Percentiles rank a stretch among this genome's conserved stretches.
These are phyloP conservation scores for Wickerhamiella qilinensis DNA, from an alignment of 805 yeast genomes.

Conservation along the genomic window DNA sequence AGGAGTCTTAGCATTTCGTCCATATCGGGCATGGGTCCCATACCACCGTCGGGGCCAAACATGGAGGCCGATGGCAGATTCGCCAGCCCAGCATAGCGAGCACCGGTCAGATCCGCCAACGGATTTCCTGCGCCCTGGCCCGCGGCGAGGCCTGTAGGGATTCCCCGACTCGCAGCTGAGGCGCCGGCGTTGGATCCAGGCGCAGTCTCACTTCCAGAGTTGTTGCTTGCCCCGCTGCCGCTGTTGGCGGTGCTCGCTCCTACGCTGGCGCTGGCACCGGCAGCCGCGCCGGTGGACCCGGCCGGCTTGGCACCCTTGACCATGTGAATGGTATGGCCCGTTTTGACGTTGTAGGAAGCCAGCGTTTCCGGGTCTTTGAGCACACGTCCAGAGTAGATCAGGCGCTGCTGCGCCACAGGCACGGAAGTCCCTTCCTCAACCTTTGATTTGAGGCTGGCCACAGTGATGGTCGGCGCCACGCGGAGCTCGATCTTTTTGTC, in stretches of 20 bases:
- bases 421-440: slow-evolving; percentile 47
- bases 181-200: slow-evolving; percentile 12
- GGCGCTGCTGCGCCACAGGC: slow-evolving; percentile 66
- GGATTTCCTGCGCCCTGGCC: slow-evolving; percentile 86
- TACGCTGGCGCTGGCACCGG: slow-evolving; percentile 14
- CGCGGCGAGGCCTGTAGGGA: slow-evolving; percentile 70
- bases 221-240: no score
- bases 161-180: slow-evolving; percentile 19
- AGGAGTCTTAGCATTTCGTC: slow-evolving; percentile 61
- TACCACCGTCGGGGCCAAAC: slow-evolving; percentile 94
- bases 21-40: slow-evolving; percentile 60
- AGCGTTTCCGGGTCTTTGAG: slow-evolving; percentile 70
- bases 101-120: slow-evolving; percentile 82
- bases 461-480: slow-evolving; percentile 37
- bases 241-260: slow-evolving; percentile 9
- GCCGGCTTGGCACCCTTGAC: slow-evolving; percentile 52
- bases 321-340: slow-evolving; percentile 76
- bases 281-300: slow-evolving; percentile 15
- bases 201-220: no score
- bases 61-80: slow-evolving; percentile 74
- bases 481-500: slow-evolving; percentile 62
- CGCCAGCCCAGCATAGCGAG: slow-evolving; percentile 85
- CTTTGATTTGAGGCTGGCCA: slow-evolving; percentile 50
- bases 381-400: slow-evolving; percentile 88
- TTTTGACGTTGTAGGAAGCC: slow-evolving; percentile 60